Evolutionary conservation across 179 eudicot genomes (phyloP).

Genomic region (Sideroxylon spinosum): DNA sequence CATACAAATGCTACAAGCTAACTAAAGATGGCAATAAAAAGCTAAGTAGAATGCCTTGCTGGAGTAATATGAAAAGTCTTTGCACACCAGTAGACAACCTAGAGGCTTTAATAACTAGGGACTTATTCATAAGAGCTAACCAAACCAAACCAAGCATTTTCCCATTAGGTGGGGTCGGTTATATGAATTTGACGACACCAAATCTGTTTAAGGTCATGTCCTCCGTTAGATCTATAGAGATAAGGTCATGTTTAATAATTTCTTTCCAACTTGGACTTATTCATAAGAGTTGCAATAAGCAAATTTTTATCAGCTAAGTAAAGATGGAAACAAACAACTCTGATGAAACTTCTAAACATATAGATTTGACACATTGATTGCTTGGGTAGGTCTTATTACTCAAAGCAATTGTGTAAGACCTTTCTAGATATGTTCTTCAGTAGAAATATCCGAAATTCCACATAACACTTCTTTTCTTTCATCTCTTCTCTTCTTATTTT

Average conservation of each 20-base stretch:
- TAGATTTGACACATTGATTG: not conserved
- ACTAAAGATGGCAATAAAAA: too few species aligned
- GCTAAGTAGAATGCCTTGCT: not conserved
- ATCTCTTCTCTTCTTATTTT: not conserved
- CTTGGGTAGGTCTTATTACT: not conserved
- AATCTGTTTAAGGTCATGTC: too few species aligned
- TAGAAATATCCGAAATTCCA: not conserved
- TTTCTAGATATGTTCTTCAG: not conserved
- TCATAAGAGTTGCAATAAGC: not conserved
- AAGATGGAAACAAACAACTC: not conserved
- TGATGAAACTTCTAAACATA: not conserved
- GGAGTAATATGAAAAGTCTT: not conserved
- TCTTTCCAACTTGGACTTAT: too few species aligned
- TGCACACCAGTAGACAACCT: not conserved
- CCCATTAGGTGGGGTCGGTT: too few species aligned
- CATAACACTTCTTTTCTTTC: not conserved
- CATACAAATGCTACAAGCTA: conserved; percentile 4
- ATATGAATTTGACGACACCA: too few species aligned
- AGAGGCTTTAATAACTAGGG: not conserved
- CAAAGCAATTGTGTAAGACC: not conserved
- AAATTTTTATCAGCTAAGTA: not conserved
- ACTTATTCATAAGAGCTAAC: not conserved
- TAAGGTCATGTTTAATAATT: too few species aligned
- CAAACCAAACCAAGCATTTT: too few species aligned
- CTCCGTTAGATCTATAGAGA: too few species aligned